Conservation (phyloP, 345 rosid species). For the Passiflora organensis region DNA sequence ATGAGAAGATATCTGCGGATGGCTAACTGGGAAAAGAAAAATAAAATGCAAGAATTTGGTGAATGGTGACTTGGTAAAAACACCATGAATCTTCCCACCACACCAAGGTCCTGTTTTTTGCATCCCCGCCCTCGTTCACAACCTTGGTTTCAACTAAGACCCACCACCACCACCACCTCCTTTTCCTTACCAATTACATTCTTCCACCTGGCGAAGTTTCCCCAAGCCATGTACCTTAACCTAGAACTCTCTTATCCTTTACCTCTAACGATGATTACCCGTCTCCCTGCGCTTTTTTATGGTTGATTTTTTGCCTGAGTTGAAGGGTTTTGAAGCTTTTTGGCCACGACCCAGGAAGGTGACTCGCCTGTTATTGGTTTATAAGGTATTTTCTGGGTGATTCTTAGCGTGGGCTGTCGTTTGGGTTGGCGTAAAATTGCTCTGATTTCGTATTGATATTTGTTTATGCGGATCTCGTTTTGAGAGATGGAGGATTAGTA, state of each 20-base stretch:
- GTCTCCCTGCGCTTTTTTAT: neutral
- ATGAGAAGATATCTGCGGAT: too few species aligned
- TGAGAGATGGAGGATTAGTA: neutral
- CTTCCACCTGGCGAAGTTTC: conserved; percentile 5
- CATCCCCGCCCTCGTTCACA: neutral
- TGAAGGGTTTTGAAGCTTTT: conserved; percentile 10
- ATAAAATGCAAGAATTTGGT: too few species aligned
- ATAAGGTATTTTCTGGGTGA: neutral
- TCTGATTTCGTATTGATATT: neutral
- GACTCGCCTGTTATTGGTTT: neutral
- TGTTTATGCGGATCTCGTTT: neutral
- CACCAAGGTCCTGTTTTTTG: neutral
- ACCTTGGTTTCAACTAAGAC: neutral
- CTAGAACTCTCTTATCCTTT: neutral
- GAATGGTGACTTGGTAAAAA: too few species aligned
- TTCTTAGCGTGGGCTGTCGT: neutral
- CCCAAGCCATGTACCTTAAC: neutral
- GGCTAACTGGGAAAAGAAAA: too few species aligned
- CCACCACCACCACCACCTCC: conserved; percentile 11
- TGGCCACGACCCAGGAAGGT: conserved; percentile 9
- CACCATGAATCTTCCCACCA: neutral
- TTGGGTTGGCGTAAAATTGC: neutral
- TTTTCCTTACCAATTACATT: conserved; percentile 2
- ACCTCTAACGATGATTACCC: neutral
- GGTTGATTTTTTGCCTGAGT: neutral